phyloP scores from a whole-genome alignment of 441 rosid species.

The Populus hybrid region DNA sequence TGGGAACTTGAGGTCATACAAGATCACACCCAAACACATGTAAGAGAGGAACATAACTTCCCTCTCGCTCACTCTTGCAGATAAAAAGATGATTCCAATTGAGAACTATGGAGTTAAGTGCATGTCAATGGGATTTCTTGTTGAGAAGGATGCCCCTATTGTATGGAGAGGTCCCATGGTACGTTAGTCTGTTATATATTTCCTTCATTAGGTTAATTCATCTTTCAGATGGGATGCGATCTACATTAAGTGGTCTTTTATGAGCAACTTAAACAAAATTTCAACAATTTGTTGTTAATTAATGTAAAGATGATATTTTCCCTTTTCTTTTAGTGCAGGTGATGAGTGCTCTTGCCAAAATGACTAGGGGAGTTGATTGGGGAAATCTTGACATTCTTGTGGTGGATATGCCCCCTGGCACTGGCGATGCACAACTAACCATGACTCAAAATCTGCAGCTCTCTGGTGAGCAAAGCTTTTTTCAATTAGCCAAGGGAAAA shows the following conservation, averaged over 20 bases:
- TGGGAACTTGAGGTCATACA: no score
- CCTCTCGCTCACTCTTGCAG: conserved; percentile 28
- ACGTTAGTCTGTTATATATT: conserved; percentile 7
- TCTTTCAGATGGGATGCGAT: not conserved
- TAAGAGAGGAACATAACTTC: not conserved
- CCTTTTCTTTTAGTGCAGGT: conserved; percentile 34
- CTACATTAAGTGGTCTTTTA: not conserved
- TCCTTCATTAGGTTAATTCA: not conserved
- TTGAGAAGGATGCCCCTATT: conserved; percentile 78
- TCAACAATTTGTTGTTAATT: no score
- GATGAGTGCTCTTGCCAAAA: conserved; percentile 67
- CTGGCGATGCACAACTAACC: conserved; percentile 70
- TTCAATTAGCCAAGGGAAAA: not conserved
- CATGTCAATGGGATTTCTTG: conserved; percentile 95
- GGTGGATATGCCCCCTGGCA: conserved; percentile 84
- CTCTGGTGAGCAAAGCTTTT: conserved; percentile 39
- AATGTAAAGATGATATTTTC: conserved; percentile 1
- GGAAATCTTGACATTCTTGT: conserved; percentile 72
- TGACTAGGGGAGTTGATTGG: conserved; percentile 65
- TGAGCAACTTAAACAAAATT: no score
- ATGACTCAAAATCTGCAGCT: conserved; percentile 64
- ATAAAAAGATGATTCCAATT: conserved; percentile 85
- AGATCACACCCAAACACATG: not conserved
- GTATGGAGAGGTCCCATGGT: conserved; percentile 99
- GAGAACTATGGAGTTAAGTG: conserved; percentile 84